phyloP scores from a whole-genome alignment of 179 eudicot species.

The Gypsophila paniculata region DNA sequence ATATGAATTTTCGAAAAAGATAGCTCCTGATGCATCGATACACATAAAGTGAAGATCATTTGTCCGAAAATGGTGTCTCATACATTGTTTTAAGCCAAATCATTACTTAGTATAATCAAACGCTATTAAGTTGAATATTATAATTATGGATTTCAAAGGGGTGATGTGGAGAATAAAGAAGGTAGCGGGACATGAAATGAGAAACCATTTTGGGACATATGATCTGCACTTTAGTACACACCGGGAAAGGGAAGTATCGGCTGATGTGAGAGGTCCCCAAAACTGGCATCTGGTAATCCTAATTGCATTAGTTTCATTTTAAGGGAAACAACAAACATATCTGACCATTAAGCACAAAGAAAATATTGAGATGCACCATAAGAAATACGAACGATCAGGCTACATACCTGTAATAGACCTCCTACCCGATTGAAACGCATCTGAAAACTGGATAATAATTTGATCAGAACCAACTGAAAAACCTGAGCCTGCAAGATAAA shows the following conservation, averaged over 20 bases:
- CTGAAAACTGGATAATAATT: not conserved
- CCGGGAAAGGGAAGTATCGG: not conserved
- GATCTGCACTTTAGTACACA: too few relatives aligned
- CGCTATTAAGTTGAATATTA: not conserved
- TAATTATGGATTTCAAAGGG: too few relatives aligned
- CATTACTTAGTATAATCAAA: not conserved
- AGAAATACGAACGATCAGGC: not conserved
- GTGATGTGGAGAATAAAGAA: too few relatives aligned
- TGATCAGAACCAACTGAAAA: conserved; percentile 4
- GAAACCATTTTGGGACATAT: not conserved
- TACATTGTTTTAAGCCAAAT: not conserved
- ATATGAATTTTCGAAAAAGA: not conserved
- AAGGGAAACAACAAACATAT: not conserved
- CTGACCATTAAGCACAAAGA: not conserved
- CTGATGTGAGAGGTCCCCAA: not conserved
- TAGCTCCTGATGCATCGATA: not conserved
- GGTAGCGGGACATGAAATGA: not conserved
- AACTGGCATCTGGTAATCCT: conserved; percentile 6
- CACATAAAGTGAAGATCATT: not conserved
- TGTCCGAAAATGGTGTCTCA: not conserved
- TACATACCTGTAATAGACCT: conserved; percentile 3
- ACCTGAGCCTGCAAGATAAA: not conserved
- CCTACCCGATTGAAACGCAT: conserved; percentile 13
- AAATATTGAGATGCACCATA: not conserved
- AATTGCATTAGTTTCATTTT: conserved; percentile 2